Evolutionary conservation across 2,329 filamentous ascomycete species (phyloP), one percentile per base, ranked within the genome.

Genomic region (Arthrobotrys entomopaga): DNA sequence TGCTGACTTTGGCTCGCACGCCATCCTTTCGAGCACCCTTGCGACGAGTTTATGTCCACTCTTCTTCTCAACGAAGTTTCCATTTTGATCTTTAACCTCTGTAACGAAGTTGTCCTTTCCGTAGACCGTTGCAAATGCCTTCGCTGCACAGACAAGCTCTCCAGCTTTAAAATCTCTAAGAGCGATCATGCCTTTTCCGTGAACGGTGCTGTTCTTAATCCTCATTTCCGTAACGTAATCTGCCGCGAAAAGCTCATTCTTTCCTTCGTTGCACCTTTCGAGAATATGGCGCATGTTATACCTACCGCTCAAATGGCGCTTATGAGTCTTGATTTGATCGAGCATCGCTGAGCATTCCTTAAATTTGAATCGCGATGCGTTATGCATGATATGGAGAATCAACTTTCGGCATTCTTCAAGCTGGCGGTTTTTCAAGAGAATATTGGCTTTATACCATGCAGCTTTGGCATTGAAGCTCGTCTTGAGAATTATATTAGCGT

Each of bases 401-500:
- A 64, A 16, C 11, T 50, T 48, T 24, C 59, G 57, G 10, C 56
- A 49, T 42, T 67, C 70, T 20, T 74, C 70, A 38, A 42, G 64
- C 8, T 26, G 13, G 16, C 57, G 43, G 6, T 63, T 26, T 34
- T 74, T 52, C 34, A 74, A 52, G 10, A 43, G 48, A n/a, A 43
- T 50, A 20, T 74, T 74, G 15, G 70, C 63, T 42, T 64, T 63
- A 26, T 58, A 67, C 70, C 57, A 74, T 8, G 70, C 70, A 1
- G 52, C 58, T 15, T 48, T 63, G 48, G 63, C 63, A 19, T 74
- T 48, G 19, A 74, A 67, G 0, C 38, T 34, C 0, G 29, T 15
- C 6, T 16, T 38, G 19, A 72, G 16, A 8, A 64, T 20, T 13
- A 43, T 16, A 16, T 46, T 58, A 19, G 70, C 70, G n/a, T 67